These are phyloP conservation scores for Nymphaea colorata DNA, from an alignment of 164 flowering plant genomes.

Conservation along the genomic window DNA sequence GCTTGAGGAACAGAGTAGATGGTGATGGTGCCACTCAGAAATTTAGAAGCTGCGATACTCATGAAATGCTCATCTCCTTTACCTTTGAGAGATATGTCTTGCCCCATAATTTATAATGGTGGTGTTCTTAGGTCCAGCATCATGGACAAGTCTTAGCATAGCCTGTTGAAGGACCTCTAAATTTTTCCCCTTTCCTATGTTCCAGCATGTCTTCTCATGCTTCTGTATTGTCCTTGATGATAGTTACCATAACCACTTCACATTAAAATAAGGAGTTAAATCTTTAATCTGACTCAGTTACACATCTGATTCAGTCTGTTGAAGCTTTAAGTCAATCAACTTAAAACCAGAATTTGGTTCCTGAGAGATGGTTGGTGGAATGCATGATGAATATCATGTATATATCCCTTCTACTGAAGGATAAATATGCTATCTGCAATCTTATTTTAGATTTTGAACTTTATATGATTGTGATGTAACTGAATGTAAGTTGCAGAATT, in stretches of 20 bases:
- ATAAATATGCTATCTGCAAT: neutral
- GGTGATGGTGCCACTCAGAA: too few relatives aligned
- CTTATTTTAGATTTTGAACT: too few relatives aligned
- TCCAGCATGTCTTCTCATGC: neutral
- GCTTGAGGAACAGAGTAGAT: too few relatives aligned
- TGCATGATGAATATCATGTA: neutral
- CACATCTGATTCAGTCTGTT: neutral
- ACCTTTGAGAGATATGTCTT: too few relatives aligned
- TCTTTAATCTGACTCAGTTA: too few relatives aligned
- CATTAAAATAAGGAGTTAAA: too few relatives aligned
- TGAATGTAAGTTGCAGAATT: too few relatives aligned
- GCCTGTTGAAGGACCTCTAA: neutral
- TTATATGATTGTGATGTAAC: neutral
- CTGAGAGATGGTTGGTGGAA: neutral
- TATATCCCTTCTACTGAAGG: too few relatives aligned
- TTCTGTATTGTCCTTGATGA: neutral
- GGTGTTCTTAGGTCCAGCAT: neutral
- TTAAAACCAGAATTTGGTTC: neutral
- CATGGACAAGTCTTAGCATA: neutral
- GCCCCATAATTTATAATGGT: too few relatives aligned
- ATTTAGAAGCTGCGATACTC: too few relatives aligned
- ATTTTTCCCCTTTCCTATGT: neutral
- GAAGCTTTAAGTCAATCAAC: neutral
- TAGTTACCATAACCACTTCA: too few relatives aligned
- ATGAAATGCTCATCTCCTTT: too few relatives aligned